A percentile compares a stretch with the other conserved stretches of the same genome.
Evolutionary conservation across 2,329 filamentous ascomycete genomes (phyloP).

Genomic region (Aspergillus oerlinghausenensis): DNA sequence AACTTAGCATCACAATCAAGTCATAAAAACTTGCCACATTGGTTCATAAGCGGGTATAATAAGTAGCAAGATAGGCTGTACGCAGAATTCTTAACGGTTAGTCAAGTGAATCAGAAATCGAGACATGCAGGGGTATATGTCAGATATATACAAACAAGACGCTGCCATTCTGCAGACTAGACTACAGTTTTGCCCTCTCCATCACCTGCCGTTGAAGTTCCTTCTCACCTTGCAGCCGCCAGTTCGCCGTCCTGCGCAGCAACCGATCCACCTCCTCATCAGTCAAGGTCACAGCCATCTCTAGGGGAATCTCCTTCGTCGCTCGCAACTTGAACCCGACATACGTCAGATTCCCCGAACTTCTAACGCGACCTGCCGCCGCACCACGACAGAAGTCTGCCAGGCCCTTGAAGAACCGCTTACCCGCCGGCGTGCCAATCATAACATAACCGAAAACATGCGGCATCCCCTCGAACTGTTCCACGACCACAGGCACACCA

Average conservation of each 20-base stretch:
- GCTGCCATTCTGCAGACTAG: neutral
- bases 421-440: slow-evolving; percentile 41
- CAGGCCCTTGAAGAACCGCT: slow-evolving; percentile 54
- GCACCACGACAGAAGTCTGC: slow-evolving; percentile 47
- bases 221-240: slow-evolving; percentile 33
- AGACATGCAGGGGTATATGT: neutral
- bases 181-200: slow-evolving; percentile 22
- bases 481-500: slow-evolving; percentile 34
- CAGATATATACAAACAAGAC: neutral
- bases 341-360: slow-evolving; percentile 28
- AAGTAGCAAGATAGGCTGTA: no score
- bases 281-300: slow-evolving; percentile 27
- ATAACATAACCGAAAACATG: slow-evolving; percentile 56
- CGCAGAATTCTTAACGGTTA: no score
- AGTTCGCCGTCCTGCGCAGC: slow-evolving; percentile 25
- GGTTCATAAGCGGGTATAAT: no score
- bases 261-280: slow-evolving; percentile 34
- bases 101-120: neutral
- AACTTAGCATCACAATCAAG: no score
- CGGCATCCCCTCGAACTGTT: slow-evolving; percentile 44
- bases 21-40: no score
- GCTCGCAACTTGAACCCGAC: slow-evolving; percentile 26
- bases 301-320: slow-evolving; percentile 28
- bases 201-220: slow-evolving; percentile 28
- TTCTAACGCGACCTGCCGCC: slow-evolving; percentile 22